Percentiles rank a stretch among this genome's conserved stretches.
These are phyloP conservation scores for Corrigiola litoralis DNA, from an alignment of 179 eudicot species.

Conservation along the genomic window DNA sequence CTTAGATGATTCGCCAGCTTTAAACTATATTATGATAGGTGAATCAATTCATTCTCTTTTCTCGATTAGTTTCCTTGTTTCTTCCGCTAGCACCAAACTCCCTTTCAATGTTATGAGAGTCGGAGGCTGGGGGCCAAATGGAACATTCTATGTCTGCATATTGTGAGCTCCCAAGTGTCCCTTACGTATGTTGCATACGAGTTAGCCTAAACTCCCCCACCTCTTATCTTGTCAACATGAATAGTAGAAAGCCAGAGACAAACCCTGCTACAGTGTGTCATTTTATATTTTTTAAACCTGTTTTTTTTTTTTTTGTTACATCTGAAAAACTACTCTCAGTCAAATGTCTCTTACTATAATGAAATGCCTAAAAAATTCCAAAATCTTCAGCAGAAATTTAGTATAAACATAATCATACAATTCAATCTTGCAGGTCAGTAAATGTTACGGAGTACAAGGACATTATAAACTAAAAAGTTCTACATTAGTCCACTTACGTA, in stretches of 20 bases:
- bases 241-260: no score
- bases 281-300: no score
- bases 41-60: not conserved
- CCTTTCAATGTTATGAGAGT: not conserved
- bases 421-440: no score
- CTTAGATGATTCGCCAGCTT: not conserved
- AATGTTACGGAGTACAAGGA: not conserved
- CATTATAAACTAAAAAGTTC: no score
- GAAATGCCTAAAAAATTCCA: not conserved
- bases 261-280: no score
- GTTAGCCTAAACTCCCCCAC: no score
- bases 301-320: no score
- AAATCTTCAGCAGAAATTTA: not conserved
- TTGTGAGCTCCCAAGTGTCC: not conserved
- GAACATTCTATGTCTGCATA: not conserved
- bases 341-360: no score
- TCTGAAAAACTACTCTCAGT: no score
- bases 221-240: no score
- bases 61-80: not conserved
- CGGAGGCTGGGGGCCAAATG: not conserved
- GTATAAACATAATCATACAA: not conserved
- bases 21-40: no score
- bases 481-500: slow-evolving; percentile 56
- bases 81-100: not conserved
- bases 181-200: not conserved